A percentile compares a stretch with the other conserved stretches of the same genome.
Evolutionary conservation across 2,329 filamentous ascomycete species (phyloP).

Genomic region (Penicillium sp.): DNA sequence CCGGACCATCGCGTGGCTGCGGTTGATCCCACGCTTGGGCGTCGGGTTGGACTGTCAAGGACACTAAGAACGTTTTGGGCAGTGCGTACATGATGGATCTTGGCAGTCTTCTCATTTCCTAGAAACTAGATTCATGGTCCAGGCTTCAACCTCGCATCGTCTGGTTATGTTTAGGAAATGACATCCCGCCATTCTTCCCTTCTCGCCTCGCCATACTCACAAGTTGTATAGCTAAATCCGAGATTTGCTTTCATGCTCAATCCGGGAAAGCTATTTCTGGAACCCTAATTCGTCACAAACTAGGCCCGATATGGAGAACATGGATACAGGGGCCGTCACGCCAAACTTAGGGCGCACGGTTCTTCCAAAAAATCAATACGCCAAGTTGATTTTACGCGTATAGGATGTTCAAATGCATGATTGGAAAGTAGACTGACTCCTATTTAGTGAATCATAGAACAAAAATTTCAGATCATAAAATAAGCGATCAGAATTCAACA

Average conservation of each 20-base stretch:
- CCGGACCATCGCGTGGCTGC: too few relatives aligned
- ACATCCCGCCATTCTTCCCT: too few relatives aligned
- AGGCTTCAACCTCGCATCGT: too few relatives aligned
- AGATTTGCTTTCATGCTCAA: not conserved
- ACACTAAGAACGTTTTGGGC: too few relatives aligned
- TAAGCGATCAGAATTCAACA: not conserved
- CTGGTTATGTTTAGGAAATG: too few relatives aligned
- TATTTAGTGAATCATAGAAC: not conserved
- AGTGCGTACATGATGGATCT: too few relatives aligned
- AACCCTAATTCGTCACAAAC: not conserved
- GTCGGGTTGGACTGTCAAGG: too few relatives aligned
- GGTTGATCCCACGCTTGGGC: too few relatives aligned
- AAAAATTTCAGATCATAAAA: not conserved
- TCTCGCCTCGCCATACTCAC: too few relatives aligned
- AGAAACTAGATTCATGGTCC: too few relatives aligned
- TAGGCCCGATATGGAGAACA: not conserved
- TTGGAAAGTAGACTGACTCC: not conserved
- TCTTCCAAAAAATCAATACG: not conserved
- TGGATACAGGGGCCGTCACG: not conserved
- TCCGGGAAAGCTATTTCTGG: not conserved
- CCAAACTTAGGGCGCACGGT: not conserved
- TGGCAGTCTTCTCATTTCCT: too few relatives aligned
- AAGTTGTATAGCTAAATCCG: not conserved
- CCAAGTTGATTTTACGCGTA: not conserved
- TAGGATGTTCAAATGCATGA: not conserved